These are phyloP conservation scores for Dendrocalamus sinicus DNA, from an alignment of 176 grass and related monocot species.

Conservation along the genomic window DNA sequence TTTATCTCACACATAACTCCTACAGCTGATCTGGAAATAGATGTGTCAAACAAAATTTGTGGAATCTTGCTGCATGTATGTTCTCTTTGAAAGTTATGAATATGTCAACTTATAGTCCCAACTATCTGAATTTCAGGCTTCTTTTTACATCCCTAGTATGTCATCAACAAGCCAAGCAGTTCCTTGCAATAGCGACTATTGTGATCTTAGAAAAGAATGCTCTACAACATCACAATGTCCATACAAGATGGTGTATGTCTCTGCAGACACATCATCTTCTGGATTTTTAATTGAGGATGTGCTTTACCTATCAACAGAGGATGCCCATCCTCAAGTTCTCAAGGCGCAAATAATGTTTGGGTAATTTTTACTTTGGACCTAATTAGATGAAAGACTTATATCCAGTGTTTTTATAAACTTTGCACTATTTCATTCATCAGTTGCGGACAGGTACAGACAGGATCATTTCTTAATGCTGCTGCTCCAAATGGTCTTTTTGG, in stretches of 20 bases:
- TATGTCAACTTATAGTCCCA: conserved; percentile 1
- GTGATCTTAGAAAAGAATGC: conserved; percentile 67
- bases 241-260: conserved; percentile 77
- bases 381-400: background rate
- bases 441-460: conserved; percentile 79
- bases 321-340: conserved; percentile 51
- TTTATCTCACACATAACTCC: background rate
- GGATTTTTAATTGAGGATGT: conserved; percentile 78
- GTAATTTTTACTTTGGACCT: conserved; percentile 49
- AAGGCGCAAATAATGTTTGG: conserved; percentile 74
- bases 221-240: conserved; percentile 57
- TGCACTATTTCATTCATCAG: conserved; percentile 45
- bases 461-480: conserved; percentile 69
- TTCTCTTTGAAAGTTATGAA: background rate
- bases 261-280: conserved; percentile 68
- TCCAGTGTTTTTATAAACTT: background rate
- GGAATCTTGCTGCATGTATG: background rate
- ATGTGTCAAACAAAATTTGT: background rate
- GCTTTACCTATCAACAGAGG: conserved; percentile 73
- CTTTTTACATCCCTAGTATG: conserved; percentile 62
- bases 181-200: conserved; percentile 62
- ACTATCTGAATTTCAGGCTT: conserved; percentile 46
- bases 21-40: background rate
- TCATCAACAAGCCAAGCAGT: conserved; percentile 77
- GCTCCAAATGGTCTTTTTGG: conserved; percentile 85